Evolutionary conservation across 768 basidiomycete genomes (phyloP).

Genomic region (Dioszegia hungarica): DNA sequence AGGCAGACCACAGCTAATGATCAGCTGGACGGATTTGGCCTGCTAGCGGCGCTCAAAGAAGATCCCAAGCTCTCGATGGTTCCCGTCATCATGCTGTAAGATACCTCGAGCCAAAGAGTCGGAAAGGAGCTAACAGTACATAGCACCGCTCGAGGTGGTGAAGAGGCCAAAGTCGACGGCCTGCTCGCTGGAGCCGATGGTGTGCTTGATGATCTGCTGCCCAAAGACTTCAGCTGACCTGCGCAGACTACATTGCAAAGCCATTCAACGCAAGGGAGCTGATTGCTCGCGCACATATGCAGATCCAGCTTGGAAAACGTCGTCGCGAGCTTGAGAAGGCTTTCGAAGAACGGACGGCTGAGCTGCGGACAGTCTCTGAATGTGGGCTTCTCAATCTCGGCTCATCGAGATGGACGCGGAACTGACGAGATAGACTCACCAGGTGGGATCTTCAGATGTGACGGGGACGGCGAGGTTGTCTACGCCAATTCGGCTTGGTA

Average conservation of each 20-base stretch:
- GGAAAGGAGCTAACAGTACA: background rate
- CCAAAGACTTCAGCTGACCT: constrained; percentile 16
- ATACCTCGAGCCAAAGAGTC: background rate
- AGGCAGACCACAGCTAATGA: background rate
- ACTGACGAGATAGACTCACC: constrained; percentile 31
- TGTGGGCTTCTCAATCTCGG: constrained; percentile 7
- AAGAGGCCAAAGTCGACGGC: constrained; percentile 48
- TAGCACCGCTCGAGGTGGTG: constrained; percentile 49
- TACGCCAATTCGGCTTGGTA: constrained; percentile 36
- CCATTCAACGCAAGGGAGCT: constrained; percentile 49
- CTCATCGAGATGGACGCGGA: background rate
- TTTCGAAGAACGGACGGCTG: constrained; percentile 40
- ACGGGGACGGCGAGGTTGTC: constrained; percentile 19
- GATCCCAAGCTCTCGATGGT: constrained; percentile 24
- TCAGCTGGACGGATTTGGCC: constrained; percentile 48
- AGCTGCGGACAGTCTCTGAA: constrained; percentile 45
- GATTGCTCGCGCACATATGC: constrained; percentile 42
- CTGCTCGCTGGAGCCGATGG: constrained; percentile 50
- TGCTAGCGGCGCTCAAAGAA: constrained; percentile 40
- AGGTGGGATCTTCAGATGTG: constrained; percentile 41
- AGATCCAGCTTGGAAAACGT: constrained; percentile 49
- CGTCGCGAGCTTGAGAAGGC: constrained; percentile 32
- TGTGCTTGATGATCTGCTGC: constrained; percentile 7
- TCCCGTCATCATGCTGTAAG: constrained; percentile 47
- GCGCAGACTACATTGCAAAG: constrained; percentile 48